Base-by-base conservation (phyloP, 2,329 filamentous ascomycete genomes). In the Colletotrichum sp. region DNA sequence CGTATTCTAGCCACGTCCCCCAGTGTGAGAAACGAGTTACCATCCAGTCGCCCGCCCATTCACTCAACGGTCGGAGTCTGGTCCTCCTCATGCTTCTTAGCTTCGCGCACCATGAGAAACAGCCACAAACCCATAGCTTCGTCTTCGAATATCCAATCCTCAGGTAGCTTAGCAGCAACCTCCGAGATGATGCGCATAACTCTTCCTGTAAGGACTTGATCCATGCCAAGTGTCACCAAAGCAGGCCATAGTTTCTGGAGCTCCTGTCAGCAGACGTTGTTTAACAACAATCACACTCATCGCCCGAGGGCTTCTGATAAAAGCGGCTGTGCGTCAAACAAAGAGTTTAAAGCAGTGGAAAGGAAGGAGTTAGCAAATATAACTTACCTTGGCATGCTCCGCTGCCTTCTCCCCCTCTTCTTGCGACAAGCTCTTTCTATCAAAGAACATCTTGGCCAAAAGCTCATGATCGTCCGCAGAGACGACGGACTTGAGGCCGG, bases 301-400 rank as follows among this genome's bases (percentile, higher is more conserved):
- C 26, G 6, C 26, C 26, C 6, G 26, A 0, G 26, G 26, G 26
- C 26, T 28, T 28, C 26, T 28, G 26, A 28, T 28, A 28, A 28
- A 28, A 28, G 26, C 26, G 26, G 6, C 26, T 28, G 26, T 28
- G 26, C 26, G 26, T 26, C 26, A 26, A 26, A 1, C 26, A 26
- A 26, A 26, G 26, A 2, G 26, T 26, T 26, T 26, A 26, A 26
- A 26, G 26, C 26, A 28, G 26, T 8, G 26, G 26, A 0, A 28
- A 49, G 39, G 18, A 1, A 49, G 5, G 39, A n/a, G 8, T n/a
- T 10, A 0, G 44, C 10, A 21, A 49, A 8, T 0, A 3, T 7
- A 49, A 1, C n/a, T 21, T 52, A 52, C 44, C 44, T 52, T 52
- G 1, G 44, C 44, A 52, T 52, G 6, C n/a, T 21, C 44, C n/a